Percentiles rank a stretch among this genome's conserved stretches.
Conservation (phyloP, 371 early-diverging fungal genomes). For the Spraguea lophii region DNA sequence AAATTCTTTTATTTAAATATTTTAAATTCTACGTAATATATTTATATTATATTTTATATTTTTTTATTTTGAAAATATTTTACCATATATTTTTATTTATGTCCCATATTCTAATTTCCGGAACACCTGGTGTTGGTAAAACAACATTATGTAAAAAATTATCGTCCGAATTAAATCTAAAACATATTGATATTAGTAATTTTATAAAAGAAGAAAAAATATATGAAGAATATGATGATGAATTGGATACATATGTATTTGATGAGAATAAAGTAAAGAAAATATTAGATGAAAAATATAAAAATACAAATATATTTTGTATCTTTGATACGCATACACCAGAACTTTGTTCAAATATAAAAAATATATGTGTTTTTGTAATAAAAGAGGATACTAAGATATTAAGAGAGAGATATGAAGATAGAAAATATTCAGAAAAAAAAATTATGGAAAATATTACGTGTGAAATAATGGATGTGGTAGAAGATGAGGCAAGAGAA, state of each 20-base stretch:
- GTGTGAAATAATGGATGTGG: conserved; percentile 22
- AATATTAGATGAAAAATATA: conserved; percentile 8
- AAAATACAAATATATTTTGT: conserved; percentile 2
- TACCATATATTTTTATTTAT: no score
- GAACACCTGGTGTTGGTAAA: conserved; percentile 27
- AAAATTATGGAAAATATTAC: conserved; percentile 17
- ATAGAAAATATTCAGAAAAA: conserved; percentile 11
- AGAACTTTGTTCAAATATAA: conserved; percentile 2
- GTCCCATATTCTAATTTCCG: conserved; percentile 18
- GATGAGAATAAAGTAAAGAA: conserved; percentile 4
- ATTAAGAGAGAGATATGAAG: conserved; percentile 8
- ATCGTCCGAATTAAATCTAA: not conserved
- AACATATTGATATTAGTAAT: conserved; percentile 6
- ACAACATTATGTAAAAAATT: conserved; percentile 14
- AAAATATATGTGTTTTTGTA: conserved; percentile 12
- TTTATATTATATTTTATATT: no score
- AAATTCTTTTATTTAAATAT: no score
- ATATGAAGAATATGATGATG: not conserved
- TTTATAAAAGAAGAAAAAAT: conserved; percentile 13
- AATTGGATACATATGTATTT: conserved; percentile 14
- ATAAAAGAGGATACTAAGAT: conserved; percentile 5
- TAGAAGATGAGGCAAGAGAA: conserved; percentile 19
- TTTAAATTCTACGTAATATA: no score
- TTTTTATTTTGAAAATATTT: no score
- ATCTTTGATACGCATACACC: conserved; percentile 27